Evolutionary conservation across 139 green algal genomes (phyloP).

Genomic region (Eudorina sp.): DNA sequence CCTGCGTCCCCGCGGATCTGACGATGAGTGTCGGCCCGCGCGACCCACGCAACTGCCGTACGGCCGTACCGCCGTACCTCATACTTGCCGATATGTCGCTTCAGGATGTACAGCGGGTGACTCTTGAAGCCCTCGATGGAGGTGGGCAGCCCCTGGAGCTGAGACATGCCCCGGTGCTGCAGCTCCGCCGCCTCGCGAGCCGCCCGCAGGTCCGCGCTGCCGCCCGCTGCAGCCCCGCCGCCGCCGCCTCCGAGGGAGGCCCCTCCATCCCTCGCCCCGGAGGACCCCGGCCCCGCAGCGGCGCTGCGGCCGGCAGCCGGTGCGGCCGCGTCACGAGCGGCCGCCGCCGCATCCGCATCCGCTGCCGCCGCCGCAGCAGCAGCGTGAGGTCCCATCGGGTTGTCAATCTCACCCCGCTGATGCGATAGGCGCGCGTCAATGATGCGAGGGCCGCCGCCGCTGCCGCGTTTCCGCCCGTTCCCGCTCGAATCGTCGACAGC

Average conservation of each 20-base stretch:
- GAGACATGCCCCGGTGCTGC: constrained; percentile 40
- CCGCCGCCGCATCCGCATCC: not conserved
- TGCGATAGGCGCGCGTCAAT: constrained; percentile 36
- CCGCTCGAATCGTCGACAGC: not conserved
- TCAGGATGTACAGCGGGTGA: constrained; percentile 82
- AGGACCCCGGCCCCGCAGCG: not conserved
- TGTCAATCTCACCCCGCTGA: constrained; percentile 22
- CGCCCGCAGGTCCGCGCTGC: constrained; percentile 51
- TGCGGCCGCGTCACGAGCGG: not conserved
- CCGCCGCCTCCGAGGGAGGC: not conserved
- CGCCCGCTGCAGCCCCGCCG: not conserved
- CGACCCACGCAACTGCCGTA: no score
- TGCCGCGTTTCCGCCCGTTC: not conserved
- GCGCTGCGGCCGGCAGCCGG: not conserved
- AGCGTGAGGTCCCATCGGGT: not conserved
- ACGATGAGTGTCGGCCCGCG: no score
- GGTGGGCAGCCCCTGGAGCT: constrained; percentile 68
- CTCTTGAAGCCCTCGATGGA: constrained; percentile 86
- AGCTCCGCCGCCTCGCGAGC: constrained; percentile 85
- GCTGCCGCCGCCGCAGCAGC: not conserved
- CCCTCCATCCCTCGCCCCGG: not conserved
- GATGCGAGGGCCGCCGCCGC: not conserved
- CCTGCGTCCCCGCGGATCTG: no score
- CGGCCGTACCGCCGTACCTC: constrained; percentile 60
- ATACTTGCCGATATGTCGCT: constrained; percentile 88